Evolutionary conservation across 164 flowering plant genomes (phyloP), one percentile per base, ranked within the genome.

Genomic region (Chimonanthus praecox): DNA sequence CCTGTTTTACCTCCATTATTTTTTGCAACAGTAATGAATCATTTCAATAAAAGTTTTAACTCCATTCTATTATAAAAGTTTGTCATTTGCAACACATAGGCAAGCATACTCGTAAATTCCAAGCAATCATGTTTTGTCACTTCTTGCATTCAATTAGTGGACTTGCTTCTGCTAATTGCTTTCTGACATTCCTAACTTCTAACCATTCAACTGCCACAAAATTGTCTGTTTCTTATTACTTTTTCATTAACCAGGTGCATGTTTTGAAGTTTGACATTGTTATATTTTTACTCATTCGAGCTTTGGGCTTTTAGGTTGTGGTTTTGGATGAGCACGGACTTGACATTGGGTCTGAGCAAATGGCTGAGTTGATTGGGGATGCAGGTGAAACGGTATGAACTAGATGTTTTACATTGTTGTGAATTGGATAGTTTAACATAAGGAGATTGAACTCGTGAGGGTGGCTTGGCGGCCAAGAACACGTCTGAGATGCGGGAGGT

Each of bases 351-450:
- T 94, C 98, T 44, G 91, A 89, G 80, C 84, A 86, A 82, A 83
- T 94, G 92, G 98, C 98, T 71, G 91, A 90, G 18, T 64, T 94
- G 75, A 71, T 94, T 58, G 93, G 85, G 45, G 92, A 88, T 79
- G 96, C 96, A 54, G 92, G 90, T 60, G 82, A 82, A 71, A 88
- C 84, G 49, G 97, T 90, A 84, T 47, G 81, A 15, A 4, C 47
- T 69, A 76, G n/a, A 72, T 49, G 18, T 71, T 71, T 33, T 33
- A 33, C 33, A 33, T 33, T 33, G 33, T 33, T 33, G 2, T 1
- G 33, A 33, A 33, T 33, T 33, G 33, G 33, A 33, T 33, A 1
- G 0, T 33, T 33, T 33, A 33, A 33, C 33, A 33, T 33, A 33
- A 33, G 33, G 33, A 33, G 33, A 33, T 1, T 33, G 33, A 33